A percentile compares a stretch with the other conserved stretches of the same genome.
phyloP scores from a whole-genome alignment of 768 basidiomycete genomes.

The Suillus brevipes region DNA sequence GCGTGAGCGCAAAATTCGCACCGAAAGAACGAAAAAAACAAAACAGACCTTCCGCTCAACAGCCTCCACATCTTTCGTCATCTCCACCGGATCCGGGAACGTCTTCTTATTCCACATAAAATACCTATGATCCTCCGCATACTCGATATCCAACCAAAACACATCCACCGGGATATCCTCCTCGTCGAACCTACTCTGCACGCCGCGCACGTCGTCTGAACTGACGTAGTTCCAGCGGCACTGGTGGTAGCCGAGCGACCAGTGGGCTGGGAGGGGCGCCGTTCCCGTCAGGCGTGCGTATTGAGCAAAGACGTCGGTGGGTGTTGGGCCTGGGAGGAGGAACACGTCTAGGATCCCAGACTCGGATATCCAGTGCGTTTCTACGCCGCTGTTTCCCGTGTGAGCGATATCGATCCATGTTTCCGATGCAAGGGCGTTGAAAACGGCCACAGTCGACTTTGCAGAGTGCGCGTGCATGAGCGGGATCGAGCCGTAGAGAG shows the following conservation, averaged over 20 bases:
- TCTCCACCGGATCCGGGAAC: conserved; percentile 93
- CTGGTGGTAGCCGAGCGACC: conserved; percentile 94
- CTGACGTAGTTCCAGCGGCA: conserved; percentile 98
- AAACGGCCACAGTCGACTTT: conserved; percentile 86
- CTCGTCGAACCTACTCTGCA: conserved; percentile 88
- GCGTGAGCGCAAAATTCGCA: background rate
- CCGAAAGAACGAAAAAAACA: background rate
- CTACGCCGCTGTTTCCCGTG: conserved; percentile 45
- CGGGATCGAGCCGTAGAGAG: conserved; percentile 90
- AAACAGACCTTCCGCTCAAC: conserved; percentile 74
- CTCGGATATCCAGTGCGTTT: conserved; percentile 98
- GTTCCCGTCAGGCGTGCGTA: conserved; percentile 85
- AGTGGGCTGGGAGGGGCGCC: conserved; percentile 84
- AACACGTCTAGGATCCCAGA: conserved; percentile 95
- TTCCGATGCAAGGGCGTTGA: conserved; percentile 86
- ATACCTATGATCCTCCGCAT: conserved; percentile 91
- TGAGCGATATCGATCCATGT: conserved; percentile 93
- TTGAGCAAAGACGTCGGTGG: conserved; percentile 79
- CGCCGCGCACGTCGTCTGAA: conserved; percentile 81
- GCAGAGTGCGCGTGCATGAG: conserved; percentile 91
- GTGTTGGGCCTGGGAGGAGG: conserved; percentile 88
- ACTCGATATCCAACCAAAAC: conserved; percentile 97
- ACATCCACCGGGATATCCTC: conserved; percentile 95
- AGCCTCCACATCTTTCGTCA: conserved; percentile 88
- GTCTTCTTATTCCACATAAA: conserved; percentile 93